Conservation (phyloP, 441 rosid species). For the Adansonia gregorii region DNA sequence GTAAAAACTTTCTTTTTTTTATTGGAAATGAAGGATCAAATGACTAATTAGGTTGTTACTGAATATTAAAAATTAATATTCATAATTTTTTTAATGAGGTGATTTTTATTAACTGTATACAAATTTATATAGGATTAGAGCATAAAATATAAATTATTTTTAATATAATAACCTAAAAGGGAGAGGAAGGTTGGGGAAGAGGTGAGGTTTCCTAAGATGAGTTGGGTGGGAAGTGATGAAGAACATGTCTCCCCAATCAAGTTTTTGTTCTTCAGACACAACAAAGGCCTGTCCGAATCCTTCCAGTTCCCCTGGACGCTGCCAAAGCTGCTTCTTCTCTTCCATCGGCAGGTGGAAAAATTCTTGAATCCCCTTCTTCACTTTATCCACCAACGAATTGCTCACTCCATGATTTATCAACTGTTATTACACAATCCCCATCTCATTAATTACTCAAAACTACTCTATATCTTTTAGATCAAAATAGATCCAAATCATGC, state of each 20-base stretch:
- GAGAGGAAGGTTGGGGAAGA: conserved; percentile 20
- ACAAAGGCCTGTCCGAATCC: conserved; percentile 47
- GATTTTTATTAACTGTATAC: no score
- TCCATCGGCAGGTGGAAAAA: conserved; percentile 40
- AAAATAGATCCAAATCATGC: not conserved
- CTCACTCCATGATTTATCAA: conserved; percentile 45
- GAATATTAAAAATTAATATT: no score
- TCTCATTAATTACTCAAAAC: not conserved
- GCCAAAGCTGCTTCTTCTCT: conserved; percentile 44
- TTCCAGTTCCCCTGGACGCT: conserved; percentile 27
- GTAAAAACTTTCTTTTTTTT: no score
- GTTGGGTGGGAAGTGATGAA: not conserved
- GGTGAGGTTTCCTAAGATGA: conserved; percentile 17
- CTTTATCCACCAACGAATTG: conserved; percentile 25
- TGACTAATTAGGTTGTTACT: no score
- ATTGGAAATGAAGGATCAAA: no score
- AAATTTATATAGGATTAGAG: no score
- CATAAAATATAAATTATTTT: not conserved
- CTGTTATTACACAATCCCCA: conserved; percentile 20
- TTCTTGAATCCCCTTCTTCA: conserved; percentile 32
- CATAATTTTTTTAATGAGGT: no score
- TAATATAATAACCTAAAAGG: not conserved
- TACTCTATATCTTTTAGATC: no score
- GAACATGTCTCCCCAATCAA: conserved; percentile 29
- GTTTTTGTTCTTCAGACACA: conserved; percentile 42